phyloP scores from a whole-genome alignment of 176 grass and related monocot genomes.

The Tillandsia leiboldiana region DNA sequence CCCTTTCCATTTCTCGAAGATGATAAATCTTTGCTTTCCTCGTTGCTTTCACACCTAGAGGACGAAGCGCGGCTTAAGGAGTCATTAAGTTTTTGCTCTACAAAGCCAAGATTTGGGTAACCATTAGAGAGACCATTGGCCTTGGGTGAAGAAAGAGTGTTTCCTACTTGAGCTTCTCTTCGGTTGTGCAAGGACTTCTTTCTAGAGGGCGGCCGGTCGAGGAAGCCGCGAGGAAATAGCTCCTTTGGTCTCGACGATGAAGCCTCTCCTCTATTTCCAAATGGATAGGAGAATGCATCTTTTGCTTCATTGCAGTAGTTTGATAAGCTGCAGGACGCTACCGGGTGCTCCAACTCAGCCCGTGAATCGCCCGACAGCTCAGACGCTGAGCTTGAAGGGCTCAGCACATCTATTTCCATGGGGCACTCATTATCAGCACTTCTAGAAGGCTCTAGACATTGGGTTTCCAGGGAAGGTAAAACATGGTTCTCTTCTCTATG shows the following conservation, averaged over 20 bases:
- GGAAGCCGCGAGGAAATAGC: slow-evolving; percentile 47
- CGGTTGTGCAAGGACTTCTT: slow-evolving; percentile 30
- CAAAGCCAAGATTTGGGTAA: background rate
- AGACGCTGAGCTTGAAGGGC: background rate
- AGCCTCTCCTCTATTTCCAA: slow-evolving; percentile 18
- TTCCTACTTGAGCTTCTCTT: slow-evolving; percentile 20
- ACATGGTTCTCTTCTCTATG: slow-evolving; percentile 24
- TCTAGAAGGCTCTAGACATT: slow-evolving; percentile 18
- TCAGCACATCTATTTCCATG: slow-evolving; percentile 29
- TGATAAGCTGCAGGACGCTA: slow-evolving; percentile 4
- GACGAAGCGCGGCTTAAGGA: slow-evolving; percentile 1
- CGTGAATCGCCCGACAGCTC: background rate
- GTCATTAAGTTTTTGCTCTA: slow-evolving; percentile 8
- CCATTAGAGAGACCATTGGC: slow-evolving; percentile 39
- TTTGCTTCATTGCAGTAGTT: slow-evolving; percentile 2
- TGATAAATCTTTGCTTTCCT: slow-evolving; percentile 15
- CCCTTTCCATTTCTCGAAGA: slow-evolving; percentile 25
- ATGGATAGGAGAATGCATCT: slow-evolving; percentile 7
- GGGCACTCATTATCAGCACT: slow-evolving; percentile 37
- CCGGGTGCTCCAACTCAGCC: background rate
- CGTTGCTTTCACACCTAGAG: background rate
- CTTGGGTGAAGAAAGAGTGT: slow-evolving; percentile 20
- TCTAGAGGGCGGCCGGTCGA: slow-evolving; percentile 39
- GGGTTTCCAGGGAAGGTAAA: slow-evolving; percentile 11
- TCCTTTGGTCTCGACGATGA: slow-evolving; percentile 29